These are phyloP conservation scores for Trifolium repens DNA, from an alignment of 306 rosid species.

Conservation along the genomic window DNA sequence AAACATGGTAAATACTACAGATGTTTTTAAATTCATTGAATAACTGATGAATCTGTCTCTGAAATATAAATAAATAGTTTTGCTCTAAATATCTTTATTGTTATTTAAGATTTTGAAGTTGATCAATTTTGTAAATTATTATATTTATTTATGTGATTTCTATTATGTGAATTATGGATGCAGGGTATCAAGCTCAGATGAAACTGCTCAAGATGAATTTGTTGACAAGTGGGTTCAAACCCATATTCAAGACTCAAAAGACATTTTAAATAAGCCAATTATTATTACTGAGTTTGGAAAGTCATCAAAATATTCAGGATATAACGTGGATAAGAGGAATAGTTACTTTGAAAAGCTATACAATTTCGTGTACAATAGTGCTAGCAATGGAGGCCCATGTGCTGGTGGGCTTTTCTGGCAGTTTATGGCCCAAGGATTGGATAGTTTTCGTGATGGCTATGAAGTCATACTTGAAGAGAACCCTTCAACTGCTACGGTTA, in stretches of 20 bases:
- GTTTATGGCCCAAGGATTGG: slow-evolving; percentile 39
- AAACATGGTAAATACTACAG: slow-evolving; percentile 43
- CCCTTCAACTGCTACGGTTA: slow-evolving; percentile 44
- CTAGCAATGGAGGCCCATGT: slow-evolving; percentile 37
- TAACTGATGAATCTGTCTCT: too few relatives aligned
- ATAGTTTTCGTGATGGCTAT: slow-evolving; percentile 34
- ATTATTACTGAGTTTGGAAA: slow-evolving; percentile 48
- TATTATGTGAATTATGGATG: neutral
- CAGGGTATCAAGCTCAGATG: slow-evolving; percentile 32
- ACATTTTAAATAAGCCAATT: slow-evolving; percentile 39
- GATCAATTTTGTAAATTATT: too few relatives aligned
- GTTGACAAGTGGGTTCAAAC: slow-evolving; percentile 43
- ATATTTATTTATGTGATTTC: too few relatives aligned
- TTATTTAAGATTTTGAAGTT: too few relatives aligned
- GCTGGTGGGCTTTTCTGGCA: slow-evolving; percentile 52
- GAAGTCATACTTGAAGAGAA: slow-evolving; percentile 33
- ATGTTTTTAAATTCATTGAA: too few relatives aligned
- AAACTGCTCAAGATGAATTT: slow-evolving; percentile 38
- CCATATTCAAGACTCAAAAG: slow-evolving; percentile 38
- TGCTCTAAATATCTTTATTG: too few relatives aligned
- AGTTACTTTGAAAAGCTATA: slow-evolving; percentile 34
- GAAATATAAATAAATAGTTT: too few relatives aligned
- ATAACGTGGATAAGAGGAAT: slow-evolving; percentile 37
- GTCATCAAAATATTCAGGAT: slow-evolving; percentile 40
- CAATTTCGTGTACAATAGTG: slow-evolving; percentile 7